Base-by-base conservation (phyloP, 2,329 filamentous ascomycete genomes). In the Exophiala oligosperma region DNA sequence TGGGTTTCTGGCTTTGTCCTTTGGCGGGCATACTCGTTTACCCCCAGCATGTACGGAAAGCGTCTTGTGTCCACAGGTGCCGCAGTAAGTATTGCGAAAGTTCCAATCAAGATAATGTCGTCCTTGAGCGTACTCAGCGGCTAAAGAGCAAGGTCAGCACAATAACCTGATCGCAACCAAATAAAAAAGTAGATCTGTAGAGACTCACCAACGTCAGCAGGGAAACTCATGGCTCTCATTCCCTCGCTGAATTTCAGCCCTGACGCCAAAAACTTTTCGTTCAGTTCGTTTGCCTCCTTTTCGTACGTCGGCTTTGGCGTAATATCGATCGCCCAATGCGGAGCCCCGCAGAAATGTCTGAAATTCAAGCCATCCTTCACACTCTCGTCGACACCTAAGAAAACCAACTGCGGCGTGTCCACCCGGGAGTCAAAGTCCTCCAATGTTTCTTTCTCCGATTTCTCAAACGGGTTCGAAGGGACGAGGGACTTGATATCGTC, bases 101-200 rank as follows among this genome's bases (percentile, higher is more conserved):
- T 99, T 97, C 94, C 94, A 99, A 77, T 97, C 94, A 37, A 95
- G 79, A 26, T 97, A 81, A 47, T 92, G 89, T 55, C 93, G 87
- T 6, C 92, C 90, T 74, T 96, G 91, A 12, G 91, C 93, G 67
- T 92, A 96, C 47, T 96, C 89, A 50, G 92, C 91, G 59, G 92
- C 94, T 94, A 62, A 49, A 41, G 44, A 38, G n/a, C 11, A 44
- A n/a, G 17, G 37, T 54, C 23, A 48, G 41, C 28, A 49, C 7
- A 9, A 6, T 35, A 11, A 6, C 32, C 11, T 11, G 8, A 9
- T 11, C 9, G 9, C 11, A 35, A 8, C 32, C 4, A 35, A 35
- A 9, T 9, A 8, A 9, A 11, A 35, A 2, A 35, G 32, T 35
- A 35, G 4, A 35, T 35, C 7, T 35, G 2, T 35, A 28, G 7